phyloP scores from a whole-genome alignment of 2,329 filamentous ascomycete species.

The Epichloe gansuensis region DNA sequence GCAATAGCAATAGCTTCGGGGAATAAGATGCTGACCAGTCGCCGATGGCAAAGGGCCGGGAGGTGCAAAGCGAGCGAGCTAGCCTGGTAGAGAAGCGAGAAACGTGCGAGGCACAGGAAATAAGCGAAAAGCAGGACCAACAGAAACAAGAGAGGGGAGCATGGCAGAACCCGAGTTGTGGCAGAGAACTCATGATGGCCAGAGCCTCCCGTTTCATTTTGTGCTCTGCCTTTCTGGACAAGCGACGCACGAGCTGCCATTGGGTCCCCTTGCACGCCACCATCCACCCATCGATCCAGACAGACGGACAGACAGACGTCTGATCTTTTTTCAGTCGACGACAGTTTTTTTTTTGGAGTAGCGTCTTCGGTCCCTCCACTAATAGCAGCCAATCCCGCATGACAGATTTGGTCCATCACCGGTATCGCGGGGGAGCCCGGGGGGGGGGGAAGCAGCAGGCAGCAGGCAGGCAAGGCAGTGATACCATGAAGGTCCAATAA shows the following conservation, averaged over 20 bases:
- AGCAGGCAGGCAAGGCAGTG: neutral
- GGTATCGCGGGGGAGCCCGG: neutral
- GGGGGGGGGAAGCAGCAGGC: neutral
- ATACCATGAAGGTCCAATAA: neutral
- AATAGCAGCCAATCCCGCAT: neutral
- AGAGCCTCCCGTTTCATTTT: slow-evolving; percentile 4
- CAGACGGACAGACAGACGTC: neutral
- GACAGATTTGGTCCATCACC: neutral
- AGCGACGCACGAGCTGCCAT: slow-evolving; percentile 4
- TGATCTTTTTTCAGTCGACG: neutral
- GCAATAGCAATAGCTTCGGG: no score
- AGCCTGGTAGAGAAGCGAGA: no score
- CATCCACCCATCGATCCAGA: neutral
- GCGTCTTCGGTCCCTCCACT: slow-evolving; percentile 1
- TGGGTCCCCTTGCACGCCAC: neutral
- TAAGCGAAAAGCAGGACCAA: neutral
- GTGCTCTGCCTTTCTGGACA: neutral
- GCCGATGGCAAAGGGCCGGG: no score
- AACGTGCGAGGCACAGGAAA: neutral
- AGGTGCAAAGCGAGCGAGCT: no score
- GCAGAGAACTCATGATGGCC: slow-evolving; percentile 1
- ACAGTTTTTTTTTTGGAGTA: neutral
- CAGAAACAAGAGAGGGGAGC: neutral
- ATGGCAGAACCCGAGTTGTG: neutral
- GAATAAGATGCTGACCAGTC: no score